Conservation (phyloP, 208 protist genomes). For the Acanthamoeba comandoni region DNA sequence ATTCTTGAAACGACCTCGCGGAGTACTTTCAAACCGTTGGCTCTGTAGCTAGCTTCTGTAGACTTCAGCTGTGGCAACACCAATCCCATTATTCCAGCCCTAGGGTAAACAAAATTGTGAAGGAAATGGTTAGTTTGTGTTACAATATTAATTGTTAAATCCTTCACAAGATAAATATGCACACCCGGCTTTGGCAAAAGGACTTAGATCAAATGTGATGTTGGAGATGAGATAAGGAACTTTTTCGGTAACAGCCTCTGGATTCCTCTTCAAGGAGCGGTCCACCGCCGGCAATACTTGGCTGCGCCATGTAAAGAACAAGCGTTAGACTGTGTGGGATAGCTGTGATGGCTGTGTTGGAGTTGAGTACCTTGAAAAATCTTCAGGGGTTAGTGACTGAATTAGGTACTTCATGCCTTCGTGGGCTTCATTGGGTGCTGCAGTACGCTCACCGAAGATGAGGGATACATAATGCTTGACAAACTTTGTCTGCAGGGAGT, state of each 20-base stretch:
- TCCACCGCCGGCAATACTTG: conserved; percentile 44
- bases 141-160: not conserved
- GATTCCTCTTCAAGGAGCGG: conserved; percentile 68
- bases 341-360: too few species aligned
- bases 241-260: conserved; percentile 55
- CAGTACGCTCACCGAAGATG: conserved; percentile 74
- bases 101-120: not conserved
- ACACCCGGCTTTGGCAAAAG: conserved; percentile 40
- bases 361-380: conserved; percentile 52
- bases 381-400: conserved; percentile 25
- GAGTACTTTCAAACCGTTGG: conserved; percentile 27
- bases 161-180: not conserved
- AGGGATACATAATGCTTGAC: conserved; percentile 65
- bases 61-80: conserved; percentile 52
- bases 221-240: conserved; percentile 46
- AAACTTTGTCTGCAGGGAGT: conserved; percentile 34
- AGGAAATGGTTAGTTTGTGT: not conserved
- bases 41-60: conserved; percentile 20
- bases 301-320: too few species aligned
- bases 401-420: conserved; percentile 18
- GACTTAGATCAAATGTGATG: conserved; percentile 49
- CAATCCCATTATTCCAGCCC: not conserved
- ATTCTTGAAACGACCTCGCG: conserved; percentile 19
- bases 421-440: conserved; percentile 31
- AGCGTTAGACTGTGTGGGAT: too few species aligned